A percentile compares a stretch with the other conserved stretches of the same genome.
phyloP scores from a whole-genome alignment of 1,139 yeast genomes.

The Saccharomyces hybrid region DNA sequence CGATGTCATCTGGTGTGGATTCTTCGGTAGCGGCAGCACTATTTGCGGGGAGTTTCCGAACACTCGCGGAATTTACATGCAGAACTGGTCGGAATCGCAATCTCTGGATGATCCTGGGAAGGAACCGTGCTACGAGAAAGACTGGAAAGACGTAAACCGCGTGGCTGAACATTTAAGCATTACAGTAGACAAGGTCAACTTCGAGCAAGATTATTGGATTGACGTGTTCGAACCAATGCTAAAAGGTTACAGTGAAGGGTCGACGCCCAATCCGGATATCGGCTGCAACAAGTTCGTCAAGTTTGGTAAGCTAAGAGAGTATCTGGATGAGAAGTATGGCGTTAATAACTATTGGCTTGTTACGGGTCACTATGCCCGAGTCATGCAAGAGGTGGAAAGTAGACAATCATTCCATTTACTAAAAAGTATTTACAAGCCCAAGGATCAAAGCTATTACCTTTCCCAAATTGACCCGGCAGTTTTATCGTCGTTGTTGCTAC shows the following conservation, averaged over 20 bases:
- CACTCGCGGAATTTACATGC: conserved; percentile 82
- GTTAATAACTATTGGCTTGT: conserved; percentile 68
- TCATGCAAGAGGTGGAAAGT: conserved; percentile 33
- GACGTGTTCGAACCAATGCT: conserved; percentile 92
- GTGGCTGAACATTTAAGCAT: conserved; percentile 57
- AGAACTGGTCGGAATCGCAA: conserved; percentile 70
- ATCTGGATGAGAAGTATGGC: conserved; percentile 39
- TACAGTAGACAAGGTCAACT: conserved; percentile 68
- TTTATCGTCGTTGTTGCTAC: conserved; percentile 53
- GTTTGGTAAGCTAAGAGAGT: conserved; percentile 67
- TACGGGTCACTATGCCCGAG: conserved; percentile 85
- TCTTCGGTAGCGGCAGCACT: conserved; percentile 84
- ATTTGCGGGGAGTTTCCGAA: conserved; percentile 42
- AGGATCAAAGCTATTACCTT: conserved; percentile 88
- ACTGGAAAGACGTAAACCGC: conserved; percentile 75
- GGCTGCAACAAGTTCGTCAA: conserved; percentile 79
- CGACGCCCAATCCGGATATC: conserved; percentile 93
- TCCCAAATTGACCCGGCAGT: conserved; percentile 52
- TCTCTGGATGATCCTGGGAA: conserved; percentile 17
- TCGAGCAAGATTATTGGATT: conserved; percentile 87
- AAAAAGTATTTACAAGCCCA: conserved; percentile 51
- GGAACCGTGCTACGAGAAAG: conserved; percentile 66
- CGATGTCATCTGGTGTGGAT: conserved; percentile 97
- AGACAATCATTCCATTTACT: conserved; percentile 42
- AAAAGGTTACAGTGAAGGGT: conserved; percentile 56